Evolutionary conservation across 2,329 filamentous ascomycete species (phyloP), one percentile per base, ranked within the genome.

Genomic region (Sphaerulina vaccinii): DNA sequence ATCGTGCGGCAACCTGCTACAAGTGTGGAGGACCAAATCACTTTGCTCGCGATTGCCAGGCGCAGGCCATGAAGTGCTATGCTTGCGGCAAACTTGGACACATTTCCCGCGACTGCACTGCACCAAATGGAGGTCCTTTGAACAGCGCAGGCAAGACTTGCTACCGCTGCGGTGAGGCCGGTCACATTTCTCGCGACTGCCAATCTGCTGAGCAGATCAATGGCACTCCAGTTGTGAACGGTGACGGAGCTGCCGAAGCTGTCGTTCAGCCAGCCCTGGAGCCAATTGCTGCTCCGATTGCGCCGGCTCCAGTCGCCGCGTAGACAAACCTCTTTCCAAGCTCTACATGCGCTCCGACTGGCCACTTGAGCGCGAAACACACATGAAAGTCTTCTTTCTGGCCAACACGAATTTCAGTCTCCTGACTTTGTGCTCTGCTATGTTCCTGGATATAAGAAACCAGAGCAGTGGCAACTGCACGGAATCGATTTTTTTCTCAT

Each of bases 61-160:
- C 93, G 63, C 90, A 96, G 75, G 89, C 90, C 58, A 95, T 96
- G 90, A 96, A 96, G 79, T 96, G 91, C 81, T 96, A 96, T 68
- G 91, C 91, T 62, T 96, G 91, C 70, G 91, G 91, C 71, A 96
- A 96, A 79, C 84, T 95, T 49, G 90, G 90, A 45, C 90, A 96
- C 76, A 96, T 96, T 73, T 95, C 88, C 52, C 82, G 85, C 65
- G 93, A 99, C 75, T 99, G 93, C 80, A 96, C 91, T 40, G 90
- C 92, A 56, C 92, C 93, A 59, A 97, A 97, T 72, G 93, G 93
- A 51, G 93, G 93, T 19, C 90, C 92, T 40, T 80, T 97, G 62
- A 96, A 93, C 82, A 57, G 55, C 48, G 95, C 89, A 58, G 92
- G 92, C 69, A 99, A 97, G 84, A 96, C 91, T 60, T 99, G 93